Base-by-base conservation (phyloP, 352 stramenopile genomes). In the Phytophthora fragariae region DNA sequence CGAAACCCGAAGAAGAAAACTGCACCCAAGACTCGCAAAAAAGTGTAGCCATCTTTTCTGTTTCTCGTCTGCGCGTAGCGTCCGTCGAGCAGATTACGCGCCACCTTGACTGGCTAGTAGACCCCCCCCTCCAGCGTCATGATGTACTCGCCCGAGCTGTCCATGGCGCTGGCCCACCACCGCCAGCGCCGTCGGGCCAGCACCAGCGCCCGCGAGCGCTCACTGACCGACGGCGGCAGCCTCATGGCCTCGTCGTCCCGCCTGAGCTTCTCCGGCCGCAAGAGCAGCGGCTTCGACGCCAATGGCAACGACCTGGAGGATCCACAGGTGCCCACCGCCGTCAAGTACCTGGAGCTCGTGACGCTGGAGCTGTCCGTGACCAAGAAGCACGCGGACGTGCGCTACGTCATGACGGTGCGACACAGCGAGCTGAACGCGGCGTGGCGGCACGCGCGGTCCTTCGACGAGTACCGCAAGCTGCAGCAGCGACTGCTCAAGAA, bases 381-480 rank as follows among this genome's bases (percentile, higher is more conserved):
- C 17, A 88, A 89, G 62, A 78, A 87, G 15, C 76, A 83, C 54
- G 65, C 77, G 3, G 84, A 92, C 64, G 77, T 90, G 60, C 77
- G 81, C 10, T 94, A 92, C 75, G 75, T 89, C 52, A 71, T 94
- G 70, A 82, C 68, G 17, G 85, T 92, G 53, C 76, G 55, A 5
- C 75, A 91, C 27, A 29, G 50, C 2, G 57, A 76, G 55, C 69
- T 82, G 29, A 73, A 77, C 29, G 65, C 70, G 15, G 73, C 70
- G 35, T 94, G 87, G 87, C 77, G 68, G 2, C 83, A 85, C 46
- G 65, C 72, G 15, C 71, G 83, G n/a, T 82, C 73, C 29, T 94
- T 93, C 39, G 88, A 94, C 60, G 88, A 94, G 57, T 94, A 92
- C 78, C 84, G 84, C 21, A 78, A 77, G 29, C 73, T 94, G 39